Percentiles rank a stretch among this genome's conserved stretches.
Conservation (phyloP, 1,139 yeast species). For the Hemisphaericaspora xylofermentans region DNA sequence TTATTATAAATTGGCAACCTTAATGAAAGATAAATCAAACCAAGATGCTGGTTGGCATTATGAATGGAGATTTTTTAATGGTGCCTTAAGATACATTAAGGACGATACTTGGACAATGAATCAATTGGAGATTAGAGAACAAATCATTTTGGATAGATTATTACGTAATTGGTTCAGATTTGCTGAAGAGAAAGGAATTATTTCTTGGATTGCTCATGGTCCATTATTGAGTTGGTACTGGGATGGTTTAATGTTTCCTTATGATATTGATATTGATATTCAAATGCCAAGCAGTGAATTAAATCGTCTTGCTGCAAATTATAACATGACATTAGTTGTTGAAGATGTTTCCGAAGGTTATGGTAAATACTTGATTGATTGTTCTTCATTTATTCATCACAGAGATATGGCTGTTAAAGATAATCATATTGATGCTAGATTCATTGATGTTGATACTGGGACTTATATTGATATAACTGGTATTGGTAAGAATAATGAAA, state of each 20-base stretch:
- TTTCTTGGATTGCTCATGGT: constrained; percentile 55
- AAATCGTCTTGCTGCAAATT: constrained; percentile 27
- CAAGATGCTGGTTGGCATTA: constrained; percentile 40
- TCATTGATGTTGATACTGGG: constrained; percentile 38
- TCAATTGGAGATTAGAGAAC: constrained; percentile 30
- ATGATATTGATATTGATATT: constrained; percentile 37
- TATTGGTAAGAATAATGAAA: constrained; percentile 30
- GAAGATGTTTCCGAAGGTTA: constrained; percentile 34
- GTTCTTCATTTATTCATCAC: constrained; percentile 32
- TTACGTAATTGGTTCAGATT: constrained; percentile 36
- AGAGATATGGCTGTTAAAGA: constrained; percentile 29
- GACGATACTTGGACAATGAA: constrained; percentile 22
- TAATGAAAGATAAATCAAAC: constrained; percentile 24
- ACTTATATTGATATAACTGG: constrained; percentile 41
- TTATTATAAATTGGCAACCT: constrained; percentile 37
- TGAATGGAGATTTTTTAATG: constrained; percentile 39
- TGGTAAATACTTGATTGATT: constrained; percentile 35
- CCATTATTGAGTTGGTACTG: constrained; percentile 44
- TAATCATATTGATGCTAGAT: constrained; percentile 39
- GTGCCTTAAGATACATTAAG: constrained; percentile 24
- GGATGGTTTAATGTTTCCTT: constrained; percentile 39
- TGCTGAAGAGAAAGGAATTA: constrained; percentile 35
- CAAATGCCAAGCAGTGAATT: constrained; percentile 39
- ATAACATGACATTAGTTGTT: constrained; percentile 38
- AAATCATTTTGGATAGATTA: constrained; percentile 31